Evolutionary conservation across 106 monocot species (phyloP).

Genomic region (Chionographis japonica): DNA sequence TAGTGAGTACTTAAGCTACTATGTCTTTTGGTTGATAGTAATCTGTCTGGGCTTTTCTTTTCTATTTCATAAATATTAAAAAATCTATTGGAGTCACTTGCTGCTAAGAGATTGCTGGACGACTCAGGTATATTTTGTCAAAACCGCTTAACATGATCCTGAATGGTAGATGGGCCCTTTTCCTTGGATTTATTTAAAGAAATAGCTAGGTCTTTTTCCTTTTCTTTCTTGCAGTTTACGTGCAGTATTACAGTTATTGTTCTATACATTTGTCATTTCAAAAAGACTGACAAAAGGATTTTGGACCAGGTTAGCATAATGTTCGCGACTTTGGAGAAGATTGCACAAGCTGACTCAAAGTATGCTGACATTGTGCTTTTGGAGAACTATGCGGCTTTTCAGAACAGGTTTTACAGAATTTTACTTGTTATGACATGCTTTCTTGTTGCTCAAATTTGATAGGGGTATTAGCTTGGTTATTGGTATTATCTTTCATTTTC

Average conservation of each 20-base stretch:
- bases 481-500: background rate
- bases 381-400: constrained; percentile 98
- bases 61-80: background rate
- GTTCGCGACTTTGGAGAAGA: constrained; percentile 91
- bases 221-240: no score
- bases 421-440: background rate
- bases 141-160: no score
- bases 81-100: no score
- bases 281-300: background rate
- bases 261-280: background rate
- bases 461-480: background rate
- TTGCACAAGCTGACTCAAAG: constrained; percentile 84
- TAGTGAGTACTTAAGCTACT: constrained; percentile 50
- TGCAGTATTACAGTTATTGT: no score
- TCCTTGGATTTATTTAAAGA: no score
- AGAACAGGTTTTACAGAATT: constrained; percentile 63
- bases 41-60: background rate
- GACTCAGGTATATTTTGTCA: no score
- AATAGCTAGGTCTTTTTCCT: no score
- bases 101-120: no score
- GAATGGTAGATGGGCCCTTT: no score
- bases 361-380: constrained; percentile 81
- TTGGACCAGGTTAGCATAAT: constrained; percentile 75
- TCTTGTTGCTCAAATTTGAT: constrained; percentile 2
- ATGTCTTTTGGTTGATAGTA: background rate